These are phyloP conservation scores for Rhodocollybia butyracea DNA, from an alignment of 768 basidiomycete genomes.

Conservation along the genomic window DNA sequence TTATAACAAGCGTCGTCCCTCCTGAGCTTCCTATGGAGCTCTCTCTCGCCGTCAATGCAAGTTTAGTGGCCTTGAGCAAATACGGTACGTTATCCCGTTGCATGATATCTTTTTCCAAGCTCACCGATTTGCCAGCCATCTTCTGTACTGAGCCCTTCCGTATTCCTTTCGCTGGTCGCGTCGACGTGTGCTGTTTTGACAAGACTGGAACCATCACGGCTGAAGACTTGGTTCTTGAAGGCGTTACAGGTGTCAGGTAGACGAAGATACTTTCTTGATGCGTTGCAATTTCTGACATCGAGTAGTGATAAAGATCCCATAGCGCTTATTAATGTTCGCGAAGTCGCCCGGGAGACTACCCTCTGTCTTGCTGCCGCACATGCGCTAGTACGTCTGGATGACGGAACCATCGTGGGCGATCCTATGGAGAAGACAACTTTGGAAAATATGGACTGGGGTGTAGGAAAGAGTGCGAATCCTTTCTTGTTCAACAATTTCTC, in stretches of 20 bases:
- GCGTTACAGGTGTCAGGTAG: conserved; percentile 87
- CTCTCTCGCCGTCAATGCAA: conserved; percentile 92
- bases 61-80: conserved; percentile 89
- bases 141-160: conserved; percentile 99
- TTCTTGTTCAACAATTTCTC: neutral
- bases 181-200: conserved; percentile 98
- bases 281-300: neutral
- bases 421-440: conserved; percentile 99
- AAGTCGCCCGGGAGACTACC: conserved; percentile 74
- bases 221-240: conserved; percentile 92
- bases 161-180: conserved; percentile 91
- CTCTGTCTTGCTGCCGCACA: conserved; percentile 92
- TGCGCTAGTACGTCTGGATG: conserved; percentile 90
- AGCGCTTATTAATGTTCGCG: conserved; percentile 76
- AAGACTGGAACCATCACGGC: conserved; percentile 99
- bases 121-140: conserved; percentile 58
- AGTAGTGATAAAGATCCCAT: conserved; percentile 54
- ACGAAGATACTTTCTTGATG: conserved; percentile 25
- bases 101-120: neutral
- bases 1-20: conserved; percentile 96
- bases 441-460: conserved; percentile 85
- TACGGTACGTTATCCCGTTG: conserved; percentile 55
- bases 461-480: conserved; percentile 55
- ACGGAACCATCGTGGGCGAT: conserved; percentile 92
- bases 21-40: conserved; percentile 99